These are phyloP conservation scores for Rugonectria rugulosa DNA, from an alignment of 2,329 filamentous ascomycete species.

Conservation along the genomic window DNA sequence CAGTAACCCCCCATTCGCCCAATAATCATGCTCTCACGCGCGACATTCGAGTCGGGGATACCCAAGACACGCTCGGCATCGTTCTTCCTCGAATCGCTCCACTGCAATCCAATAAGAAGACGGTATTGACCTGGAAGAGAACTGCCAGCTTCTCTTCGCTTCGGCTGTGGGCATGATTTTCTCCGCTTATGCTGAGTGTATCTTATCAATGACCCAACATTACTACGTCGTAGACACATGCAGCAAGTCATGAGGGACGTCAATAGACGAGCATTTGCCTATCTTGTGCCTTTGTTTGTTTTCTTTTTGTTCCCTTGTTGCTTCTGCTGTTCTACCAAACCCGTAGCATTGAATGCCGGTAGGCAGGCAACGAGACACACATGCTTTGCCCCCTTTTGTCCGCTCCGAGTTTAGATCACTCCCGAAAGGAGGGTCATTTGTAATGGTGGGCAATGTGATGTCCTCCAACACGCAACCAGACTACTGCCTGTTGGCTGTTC, in stretches of 20 bases:
- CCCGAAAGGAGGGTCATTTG: not conserved
- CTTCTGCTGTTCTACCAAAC: not conserved
- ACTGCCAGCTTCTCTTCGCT: not conserved
- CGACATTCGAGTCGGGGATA: conserved; percentile 23
- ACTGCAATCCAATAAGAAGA: conserved; percentile 23
- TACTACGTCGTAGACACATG: too few species aligned
- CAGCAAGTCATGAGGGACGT: not conserved
- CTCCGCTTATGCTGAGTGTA: not conserved
- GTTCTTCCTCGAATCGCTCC: conserved; percentile 17
- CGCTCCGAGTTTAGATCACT: not conserved
- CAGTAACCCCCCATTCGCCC: conserved; percentile 2
- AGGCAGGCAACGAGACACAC: not conserved
- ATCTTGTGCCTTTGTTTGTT: conserved; percentile 6
- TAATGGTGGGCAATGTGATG: not conserved
- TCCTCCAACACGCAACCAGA: conserved; percentile 8
- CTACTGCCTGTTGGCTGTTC: conserved; percentile 8
- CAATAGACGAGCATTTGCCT: not conserved
- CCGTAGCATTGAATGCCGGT: not conserved
- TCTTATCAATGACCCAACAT: not conserved
- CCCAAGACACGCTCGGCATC: conserved; percentile 22
- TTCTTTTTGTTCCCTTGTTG: not conserved
- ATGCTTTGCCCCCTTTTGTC: not conserved
- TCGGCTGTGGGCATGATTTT: conserved; percentile 3
- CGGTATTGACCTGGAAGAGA: too few species aligned
- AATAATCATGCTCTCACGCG: conserved; percentile 15